Conservation (phyloP, 2,329 filamentous ascomycete species). For the Trichoderma gracile region DNA sequence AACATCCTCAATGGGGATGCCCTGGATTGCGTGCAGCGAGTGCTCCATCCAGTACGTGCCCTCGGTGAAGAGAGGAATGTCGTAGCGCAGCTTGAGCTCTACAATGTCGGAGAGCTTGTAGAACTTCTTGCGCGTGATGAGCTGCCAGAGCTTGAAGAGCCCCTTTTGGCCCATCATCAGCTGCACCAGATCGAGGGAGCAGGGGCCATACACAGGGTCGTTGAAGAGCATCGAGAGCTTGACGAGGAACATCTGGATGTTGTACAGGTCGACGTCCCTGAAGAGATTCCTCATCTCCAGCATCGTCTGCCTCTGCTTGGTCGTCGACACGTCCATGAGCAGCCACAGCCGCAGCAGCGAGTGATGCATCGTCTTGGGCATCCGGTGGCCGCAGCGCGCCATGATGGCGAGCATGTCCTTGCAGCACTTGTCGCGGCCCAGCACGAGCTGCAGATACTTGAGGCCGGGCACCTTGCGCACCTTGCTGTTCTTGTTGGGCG, state of each 20-base stretch:
- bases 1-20: conserved; percentile 53
- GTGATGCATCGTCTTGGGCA: conserved; percentile 50
- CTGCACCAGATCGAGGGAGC: conserved; percentile 52
- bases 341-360: conserved; percentile 71
- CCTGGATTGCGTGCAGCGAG: conserved; percentile 44
- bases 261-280: conserved; percentile 58
- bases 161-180: conserved; percentile 61
- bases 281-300: conserved; percentile 57
- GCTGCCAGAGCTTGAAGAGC: conserved; percentile 57
- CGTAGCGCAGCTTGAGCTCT: conserved; percentile 60
- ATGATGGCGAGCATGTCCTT: conserved; percentile 65
- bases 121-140: conserved; percentile 60
- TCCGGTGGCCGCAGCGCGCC: conserved; percentile 56
- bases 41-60: conserved; percentile 29
- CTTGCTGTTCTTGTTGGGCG: conserved; percentile 30
- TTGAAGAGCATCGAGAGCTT: conserved; percentile 72
- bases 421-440: conserved; percentile 57
- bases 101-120: conserved; percentile 52
- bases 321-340: conserved; percentile 66
- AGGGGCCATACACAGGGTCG: conserved; percentile 59
- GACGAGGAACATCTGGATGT: conserved; percentile 64
- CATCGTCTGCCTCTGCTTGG: conserved; percentile 53
- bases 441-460: conserved; percentile 67
- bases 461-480: conserved; percentile 61
- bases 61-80: conserved; percentile 46